Conservation (phyloP, 1,284 basidiomycete species). For the Cryptococcus sp. region DNA sequence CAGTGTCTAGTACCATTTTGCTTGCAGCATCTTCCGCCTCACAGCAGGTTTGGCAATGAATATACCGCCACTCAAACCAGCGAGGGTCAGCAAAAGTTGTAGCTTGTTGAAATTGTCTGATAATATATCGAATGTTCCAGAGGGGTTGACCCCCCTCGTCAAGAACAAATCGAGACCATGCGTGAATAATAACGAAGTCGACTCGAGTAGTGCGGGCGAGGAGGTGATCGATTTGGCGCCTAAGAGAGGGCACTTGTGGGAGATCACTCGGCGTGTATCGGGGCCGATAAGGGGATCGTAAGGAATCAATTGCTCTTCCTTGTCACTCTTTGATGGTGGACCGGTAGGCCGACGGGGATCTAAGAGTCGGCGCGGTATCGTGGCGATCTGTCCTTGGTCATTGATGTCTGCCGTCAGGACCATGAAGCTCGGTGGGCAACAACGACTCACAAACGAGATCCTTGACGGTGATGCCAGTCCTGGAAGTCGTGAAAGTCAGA, state of each 20-base stretch:
- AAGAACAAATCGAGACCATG: slow-evolving; percentile 84
- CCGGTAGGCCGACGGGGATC: slow-evolving; percentile 78
- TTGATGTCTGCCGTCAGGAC: slow-evolving; percentile 62
- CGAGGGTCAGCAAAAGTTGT: slow-evolving; percentile 80
- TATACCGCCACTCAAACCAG: slow-evolving; percentile 67
- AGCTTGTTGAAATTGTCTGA: slow-evolving; percentile 88
- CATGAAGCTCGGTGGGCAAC: background rate
- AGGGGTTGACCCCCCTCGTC: slow-evolving; percentile 71
- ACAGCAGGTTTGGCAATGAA: slow-evolving; percentile 58
- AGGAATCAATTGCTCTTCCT: slow-evolving; percentile 78
- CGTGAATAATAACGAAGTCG: slow-evolving; percentile 81
- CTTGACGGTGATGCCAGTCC: slow-evolving; percentile 81
- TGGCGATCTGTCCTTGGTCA: slow-evolving; percentile 66
- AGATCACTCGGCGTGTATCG: slow-evolving; percentile 69
- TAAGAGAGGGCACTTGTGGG: slow-evolving; percentile 67
- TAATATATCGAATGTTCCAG: slow-evolving; percentile 88
- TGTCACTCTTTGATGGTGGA: slow-evolving; percentile 71
- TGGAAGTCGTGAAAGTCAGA: slow-evolving; percentile 70
- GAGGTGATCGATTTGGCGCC: slow-evolving; percentile 64
- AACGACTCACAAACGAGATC: slow-evolving; percentile 69
- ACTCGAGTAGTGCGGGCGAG: slow-evolving; percentile 81
- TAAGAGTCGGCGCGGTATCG: slow-evolving; percentile 68
- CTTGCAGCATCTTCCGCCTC: slow-evolving; percentile 34
- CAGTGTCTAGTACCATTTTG: slow-evolving; percentile 43
- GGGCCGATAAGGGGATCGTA: slow-evolving; percentile 75